Base-by-base conservation (phyloP, 306 rosid genomes). In the Mimosa pudica region DNA sequence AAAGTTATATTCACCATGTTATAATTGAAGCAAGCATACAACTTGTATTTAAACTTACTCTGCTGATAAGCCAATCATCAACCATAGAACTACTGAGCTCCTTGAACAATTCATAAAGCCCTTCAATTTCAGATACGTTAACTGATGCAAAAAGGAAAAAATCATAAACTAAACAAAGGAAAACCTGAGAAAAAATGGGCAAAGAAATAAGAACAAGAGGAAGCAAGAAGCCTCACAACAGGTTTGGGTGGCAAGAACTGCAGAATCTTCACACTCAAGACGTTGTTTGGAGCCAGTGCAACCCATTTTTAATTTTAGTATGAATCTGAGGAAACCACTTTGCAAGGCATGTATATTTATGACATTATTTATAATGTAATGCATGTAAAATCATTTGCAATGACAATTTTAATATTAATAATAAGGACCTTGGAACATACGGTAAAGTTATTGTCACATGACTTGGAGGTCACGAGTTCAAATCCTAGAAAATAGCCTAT, bases 11-110 rank as follows among this genome's bases (percentile, higher is more conserved):
- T 64, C 62, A 84, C 72, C 72, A 47, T 36, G 70, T 57, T 48
- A 76, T 51, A 32, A 35, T 36, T 17, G 46, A 60, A 61, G 57
- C 58, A 44, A 44, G 54, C 42, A 3, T 38, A 16, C 46, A 63
- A 33, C 69, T 35, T 5, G 44, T 8, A 64, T 0, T 12, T 33
- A 61, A 78, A 45, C 84, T 81, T 84, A 89, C 93, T 83, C 87
- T 91, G 85, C 86, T 84, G 44, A 89, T 86, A 46, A 86, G 65
- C 48, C 88, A 87, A 48, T 91, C 91, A 83, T 87, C 90, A 60
- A 79, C 83, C 30, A 83, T 66, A 41, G 87, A 89, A 76, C 86
- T 91, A 81, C 91, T 87, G 52, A 87, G 79, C 80, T 83, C 87
- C 82, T 75, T 81, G 85, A 89, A 87, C 46, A 87, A 83, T 82